Evolutionary conservation across 2,329 filamentous ascomycete genomes (phyloP).

Genomic region (Trichoderma asperellum): DNA sequence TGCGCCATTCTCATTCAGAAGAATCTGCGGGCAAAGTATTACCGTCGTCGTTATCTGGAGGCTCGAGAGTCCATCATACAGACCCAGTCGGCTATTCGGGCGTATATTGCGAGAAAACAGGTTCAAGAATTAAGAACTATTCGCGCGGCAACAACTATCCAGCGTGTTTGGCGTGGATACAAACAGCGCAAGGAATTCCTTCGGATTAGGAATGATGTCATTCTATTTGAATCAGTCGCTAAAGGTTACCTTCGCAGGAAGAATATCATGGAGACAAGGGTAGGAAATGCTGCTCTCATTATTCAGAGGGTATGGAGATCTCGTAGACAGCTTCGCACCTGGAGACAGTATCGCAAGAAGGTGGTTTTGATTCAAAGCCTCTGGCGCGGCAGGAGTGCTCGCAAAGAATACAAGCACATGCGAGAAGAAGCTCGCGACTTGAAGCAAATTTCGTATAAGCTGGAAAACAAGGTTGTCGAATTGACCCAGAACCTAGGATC

Average conservation of each 20-base stretch:
- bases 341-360: constrained; percentile 89
- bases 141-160: constrained; percentile 91
- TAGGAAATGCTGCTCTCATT: constrained; percentile 85
- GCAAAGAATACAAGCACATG: constrained; percentile 83
- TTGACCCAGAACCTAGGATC: constrained; percentile 91
- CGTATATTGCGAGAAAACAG: constrained; percentile 73
- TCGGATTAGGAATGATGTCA: constrained; percentile 77
- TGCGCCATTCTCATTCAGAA: constrained; percentile 99
- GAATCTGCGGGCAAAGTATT: constrained; percentile 94
- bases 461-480: constrained; percentile 99
- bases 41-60: constrained; percentile 86
- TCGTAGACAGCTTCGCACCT: constrained; percentile 74
- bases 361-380: constrained; percentile 87
- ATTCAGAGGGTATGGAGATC: constrained; percentile 92
- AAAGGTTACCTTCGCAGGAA: constrained; percentile 92
- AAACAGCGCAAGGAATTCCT: constrained; percentile 84
- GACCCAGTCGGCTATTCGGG: constrained; percentile 78
- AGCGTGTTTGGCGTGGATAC: constrained; percentile 90
- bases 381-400: constrained; percentile 83
- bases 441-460: constrained; percentile 98
- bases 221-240: constrained; percentile 84
- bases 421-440: constrained; percentile 96
- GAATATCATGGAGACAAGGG: constrained; percentile 89
- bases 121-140: constrained; percentile 80
- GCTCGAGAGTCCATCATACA: constrained; percentile 79